Percentiles rank a stretch among this genome's conserved stretches.
Evolutionary conservation across 257 asterid species (phyloP).

Genomic region (Misopates orontium): DNA sequence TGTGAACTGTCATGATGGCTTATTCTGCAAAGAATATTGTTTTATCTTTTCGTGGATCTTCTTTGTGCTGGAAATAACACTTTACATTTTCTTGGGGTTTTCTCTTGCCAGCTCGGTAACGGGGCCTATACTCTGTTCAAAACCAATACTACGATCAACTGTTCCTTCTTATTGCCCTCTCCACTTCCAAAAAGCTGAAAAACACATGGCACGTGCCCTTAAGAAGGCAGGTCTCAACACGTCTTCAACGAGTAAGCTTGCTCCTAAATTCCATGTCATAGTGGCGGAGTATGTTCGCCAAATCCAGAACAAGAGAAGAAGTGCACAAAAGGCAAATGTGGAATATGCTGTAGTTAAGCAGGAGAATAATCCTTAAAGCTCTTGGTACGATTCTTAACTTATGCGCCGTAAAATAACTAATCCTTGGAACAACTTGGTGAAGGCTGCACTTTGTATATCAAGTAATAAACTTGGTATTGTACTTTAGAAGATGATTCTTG

Average conservation of each 20-base stretch:
- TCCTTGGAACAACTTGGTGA: conserved; percentile 13
- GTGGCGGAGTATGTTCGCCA: conserved; percentile 62
- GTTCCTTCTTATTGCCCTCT: conserved; percentile 78
- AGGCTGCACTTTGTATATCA: conserved; percentile 4
- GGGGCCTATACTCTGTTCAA: conserved; percentile 78
- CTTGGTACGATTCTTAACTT: neutral
- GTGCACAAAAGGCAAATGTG: conserved; percentile 44
- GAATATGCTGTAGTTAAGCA: conserved; percentile 34
- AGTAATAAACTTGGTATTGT: conserved; percentile 19
- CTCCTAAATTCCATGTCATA: conserved; percentile 80
- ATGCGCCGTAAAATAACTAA: conserved; percentile 1
- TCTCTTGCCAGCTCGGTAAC: conserved; percentile 60
- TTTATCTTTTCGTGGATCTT: neutral
- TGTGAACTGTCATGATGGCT: too few species aligned
- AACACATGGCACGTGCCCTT: conserved; percentile 76
- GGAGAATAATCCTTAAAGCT: conserved; percentile 16
- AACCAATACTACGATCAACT: conserved; percentile 79
- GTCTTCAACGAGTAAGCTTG: conserved; percentile 68
- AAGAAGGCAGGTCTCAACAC: conserved; percentile 78
- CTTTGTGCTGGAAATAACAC: neutral
- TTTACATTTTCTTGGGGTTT: conserved; percentile 15
- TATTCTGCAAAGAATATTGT: too few species aligned
- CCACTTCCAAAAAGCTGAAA: conserved; percentile 84
- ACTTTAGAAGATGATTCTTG: too few species aligned
- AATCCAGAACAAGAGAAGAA: conserved; percentile 77